phyloP scores from a whole-genome alignment of 2,329 filamentous ascomycete species.

The Neodidymelliopsis sp. region DNA sequence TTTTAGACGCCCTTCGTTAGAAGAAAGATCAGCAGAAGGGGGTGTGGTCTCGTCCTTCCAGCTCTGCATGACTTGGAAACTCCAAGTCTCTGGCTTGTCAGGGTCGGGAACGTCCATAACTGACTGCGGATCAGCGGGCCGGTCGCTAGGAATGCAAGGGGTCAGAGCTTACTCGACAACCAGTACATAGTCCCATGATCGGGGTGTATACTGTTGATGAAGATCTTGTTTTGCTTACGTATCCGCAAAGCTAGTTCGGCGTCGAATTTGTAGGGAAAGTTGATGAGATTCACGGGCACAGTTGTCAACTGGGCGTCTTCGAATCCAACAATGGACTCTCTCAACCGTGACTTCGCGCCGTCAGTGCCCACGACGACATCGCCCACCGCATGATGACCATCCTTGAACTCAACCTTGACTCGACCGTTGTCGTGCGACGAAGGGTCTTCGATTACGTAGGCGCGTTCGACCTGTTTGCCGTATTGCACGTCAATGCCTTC shows the following conservation, averaged over 20 bases:
- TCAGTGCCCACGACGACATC: slow-evolving; percentile 33
- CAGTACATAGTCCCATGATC: slow-evolving; percentile 36
- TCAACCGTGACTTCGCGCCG: slow-evolving; percentile 25
- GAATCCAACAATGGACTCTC: slow-evolving; percentile 26
- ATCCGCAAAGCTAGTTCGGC: slow-evolving; percentile 24
- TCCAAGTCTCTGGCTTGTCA: slow-evolving; percentile 39
- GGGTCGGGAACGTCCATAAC: slow-evolving; percentile 43
- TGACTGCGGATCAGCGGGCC: slow-evolving; percentile 14
- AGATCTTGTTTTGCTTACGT: slow-evolving; percentile 26
- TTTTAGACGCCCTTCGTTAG: slow-evolving; percentile 24
- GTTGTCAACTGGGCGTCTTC: slow-evolving; percentile 26
- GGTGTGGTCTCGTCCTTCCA: slow-evolving; percentile 30
- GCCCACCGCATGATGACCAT: slow-evolving; percentile 26
- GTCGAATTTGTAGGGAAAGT: slow-evolving; percentile 27
- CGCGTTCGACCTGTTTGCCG: slow-evolving; percentile 24
- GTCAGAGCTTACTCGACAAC: slow-evolving; percentile 29
- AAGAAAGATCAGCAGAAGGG: slow-evolving; percentile 20
- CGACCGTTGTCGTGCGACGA: slow-evolving; percentile 18
- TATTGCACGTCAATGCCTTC: slow-evolving; percentile 33
- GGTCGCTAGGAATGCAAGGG: slow-evolving; percentile 6
- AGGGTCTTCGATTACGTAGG: slow-evolving; percentile 15
- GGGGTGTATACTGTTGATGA: slow-evolving; percentile 32
- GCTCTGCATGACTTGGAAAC: slow-evolving; percentile 39
- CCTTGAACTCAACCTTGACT: slow-evolving; percentile 29
- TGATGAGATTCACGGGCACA: slow-evolving; percentile 32